Base-by-base conservation (phyloP, 2,329 filamentous ascomycete genomes). In the Penicillium sp. region DNA sequence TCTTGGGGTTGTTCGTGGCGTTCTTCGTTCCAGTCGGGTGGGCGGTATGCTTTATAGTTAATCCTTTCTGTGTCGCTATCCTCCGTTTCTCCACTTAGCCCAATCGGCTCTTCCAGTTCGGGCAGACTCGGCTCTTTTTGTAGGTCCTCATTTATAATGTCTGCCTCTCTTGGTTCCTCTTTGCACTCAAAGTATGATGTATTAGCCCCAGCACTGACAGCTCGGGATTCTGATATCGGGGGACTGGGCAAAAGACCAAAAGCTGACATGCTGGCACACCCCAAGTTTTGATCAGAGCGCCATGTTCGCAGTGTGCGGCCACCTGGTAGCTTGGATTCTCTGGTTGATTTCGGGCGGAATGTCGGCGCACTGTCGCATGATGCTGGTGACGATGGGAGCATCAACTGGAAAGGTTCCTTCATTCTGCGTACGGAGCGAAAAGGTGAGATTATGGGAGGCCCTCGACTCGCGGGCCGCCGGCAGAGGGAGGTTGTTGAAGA, bases 341-440 rank as follows among this genome's bases (percentile, higher is more conserved):
- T 31, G 44, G 54, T 57, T n/a, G 54, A 58, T 16, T 67, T 65
- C 23, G 64, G 57, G 26, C 62, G 55, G 5, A 67, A 61, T 50
- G 62, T 33, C 3, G 56, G 47, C 26, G 57, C 61, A 16, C 60
- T 66, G 43, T 76, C 73, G 29, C 59, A 63, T 37, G 62, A 58
- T 11, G 63, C 57, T 0, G 74, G 73, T 2, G 73, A 75, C 7
- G 63, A 54, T 9, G 73, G 73, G 13, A 76, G 63, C 54, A 69
- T 70, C 16, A 76, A 58, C 39, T 72, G 73, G 35, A 76, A 75
- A 14, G 74, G 73, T 50, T 75, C 68, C 46, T 75, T 76, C 74
- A 76, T 76, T 56, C 61, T 71, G 19, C 71, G 69, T 10, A 76
- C 74, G 1, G 74, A 76, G 16, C 74, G 73, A 53, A 76, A 76